A percentile compares a stretch with the other conserved stretches of the same genome.
These are phyloP conservation scores for Gonapodya prolifera DNA, from an alignment of 192 early-diverging fungal genomes.

Conservation along the genomic window DNA sequence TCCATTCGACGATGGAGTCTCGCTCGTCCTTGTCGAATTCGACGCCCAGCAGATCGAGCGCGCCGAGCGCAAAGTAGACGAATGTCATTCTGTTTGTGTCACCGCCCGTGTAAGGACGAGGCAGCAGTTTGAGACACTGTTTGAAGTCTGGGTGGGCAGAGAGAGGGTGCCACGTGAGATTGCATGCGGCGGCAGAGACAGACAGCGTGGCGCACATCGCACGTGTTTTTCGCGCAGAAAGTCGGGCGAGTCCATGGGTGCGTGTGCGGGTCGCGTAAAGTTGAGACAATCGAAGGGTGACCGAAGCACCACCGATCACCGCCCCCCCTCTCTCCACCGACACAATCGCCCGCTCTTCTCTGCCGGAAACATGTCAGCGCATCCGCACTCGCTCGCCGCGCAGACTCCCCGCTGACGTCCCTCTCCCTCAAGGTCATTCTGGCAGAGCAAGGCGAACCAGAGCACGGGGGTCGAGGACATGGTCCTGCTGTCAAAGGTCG, in stretches of 20 bases:
- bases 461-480: conserved; percentile 56
- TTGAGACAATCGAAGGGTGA: conserved; percentile 24
- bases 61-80: conserved; percentile 66
- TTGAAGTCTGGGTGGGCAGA: conserved; percentile 35
- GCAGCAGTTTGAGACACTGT: conserved; percentile 53
- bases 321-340: neutral
- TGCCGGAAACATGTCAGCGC: neutral
- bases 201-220: neutral
- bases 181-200: neutral
- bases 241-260: neutral
- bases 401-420: neutral
- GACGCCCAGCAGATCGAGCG: conserved; percentile 65
- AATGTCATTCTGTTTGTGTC: conserved; percentile 84
- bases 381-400: neutral
- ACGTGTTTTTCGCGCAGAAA: neutral
- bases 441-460: conserved; percentile 1
- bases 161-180: neutral
- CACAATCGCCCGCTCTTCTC: neutral
- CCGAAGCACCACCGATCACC: conserved; percentile 19
- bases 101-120: conserved; percentile 46
- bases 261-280: neutral
- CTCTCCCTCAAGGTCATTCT: neutral
- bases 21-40: conserved; percentile 38
- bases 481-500: conserved; percentile 87
- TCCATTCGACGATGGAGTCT: conserved; percentile 78